Evolutionary conservation across 2,329 filamentous ascomycete genomes (phyloP).

Genomic region (Grosmannia penicillata): DNA sequence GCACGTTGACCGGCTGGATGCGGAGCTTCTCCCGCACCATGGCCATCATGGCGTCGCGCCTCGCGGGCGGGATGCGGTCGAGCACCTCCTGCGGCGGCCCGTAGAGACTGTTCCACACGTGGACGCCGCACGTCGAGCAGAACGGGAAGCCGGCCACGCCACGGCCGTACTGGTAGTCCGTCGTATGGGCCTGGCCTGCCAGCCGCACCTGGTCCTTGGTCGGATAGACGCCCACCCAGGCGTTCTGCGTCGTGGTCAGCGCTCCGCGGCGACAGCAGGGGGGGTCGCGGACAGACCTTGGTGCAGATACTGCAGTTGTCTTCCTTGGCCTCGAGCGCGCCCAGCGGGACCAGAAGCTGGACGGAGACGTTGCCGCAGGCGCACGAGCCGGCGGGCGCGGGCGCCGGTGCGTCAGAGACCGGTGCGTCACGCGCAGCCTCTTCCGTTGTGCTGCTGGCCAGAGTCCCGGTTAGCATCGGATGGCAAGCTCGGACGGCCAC

Average conservation of each 20-base stretch:
- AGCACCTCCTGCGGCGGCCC: conserved; percentile 6
- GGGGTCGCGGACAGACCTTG: background rate
- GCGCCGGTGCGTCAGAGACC: background rate
- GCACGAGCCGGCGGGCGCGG: conserved; percentile 1
- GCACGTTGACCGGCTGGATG: conserved; percentile 7
- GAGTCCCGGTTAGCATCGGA: too few species aligned
- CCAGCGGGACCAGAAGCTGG: conserved; percentile 3
- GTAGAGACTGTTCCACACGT: conserved; percentile 9
- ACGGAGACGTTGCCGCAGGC: conserved; percentile 8
- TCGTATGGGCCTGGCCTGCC: conserved; percentile 1
- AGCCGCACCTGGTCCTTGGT: conserved; percentile 3
- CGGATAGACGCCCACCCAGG: conserved; percentile 7
- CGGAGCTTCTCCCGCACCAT: conserved; percentile 6
- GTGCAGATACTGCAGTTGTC: conserved; percentile 11
- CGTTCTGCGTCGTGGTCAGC: conserved; percentile 3
- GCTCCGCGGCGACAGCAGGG: too few species aligned
- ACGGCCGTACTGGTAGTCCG: conserved; percentile 8
- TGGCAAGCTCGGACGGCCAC: background rate
- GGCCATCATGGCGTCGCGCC: conserved; percentile 2
- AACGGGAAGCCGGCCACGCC: conserved; percentile 8
- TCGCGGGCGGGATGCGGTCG: conserved; percentile 1
- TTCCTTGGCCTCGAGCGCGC: conserved; percentile 3
- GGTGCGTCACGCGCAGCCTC: background rate
- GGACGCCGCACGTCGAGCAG: conserved; percentile 8
- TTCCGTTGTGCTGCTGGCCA: too few species aligned